Base-by-base conservation (phyloP, 208 protist species). In the Acanthamoeba lenticulata region DNA sequence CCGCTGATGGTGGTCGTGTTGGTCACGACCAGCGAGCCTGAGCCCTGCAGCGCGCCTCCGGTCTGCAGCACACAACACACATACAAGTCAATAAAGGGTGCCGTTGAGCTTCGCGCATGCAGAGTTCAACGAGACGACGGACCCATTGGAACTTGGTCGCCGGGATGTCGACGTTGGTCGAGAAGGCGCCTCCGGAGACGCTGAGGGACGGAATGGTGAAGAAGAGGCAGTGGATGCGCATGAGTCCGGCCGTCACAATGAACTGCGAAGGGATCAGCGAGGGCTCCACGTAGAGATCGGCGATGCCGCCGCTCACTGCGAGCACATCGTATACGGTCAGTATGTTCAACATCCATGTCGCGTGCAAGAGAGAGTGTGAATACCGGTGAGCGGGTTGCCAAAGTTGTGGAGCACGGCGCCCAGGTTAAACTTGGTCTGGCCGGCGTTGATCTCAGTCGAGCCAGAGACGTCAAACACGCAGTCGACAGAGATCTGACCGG, bases 141-240 rank as follows among this genome's bases (percentile, higher is more conserved):
- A 85, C 74, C 86, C 86, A 92, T 11, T 5, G 6, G 86, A 92
- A 92, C 27, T 49, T 9, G 29, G 7, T 29, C 24, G 47, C 62
- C 13, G 44, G 55, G n/a, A 92, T 92, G 62, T 92, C 86, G 2
- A 74, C 55, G 57, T 92, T 92, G 86, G 86, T 92, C n/a, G 86
- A 92, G 45, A 92, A 92, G 57, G 86, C 57, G 40, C 86, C 86
- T 11, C 86, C 86, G 2, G 86, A 92, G 9, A 92, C n/a, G 21
- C 19, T 11, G 11, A 92, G 86, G 13, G 47, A 67, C 27, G 86
- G 86, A 32, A 92, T 77, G 40, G 62, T 74, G 62, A 92, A 92
- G 62, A 36, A 36, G 60, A 77, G 86, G 57, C 86, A 92, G 86
- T 92, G 86, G 29, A 92, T 92, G 40, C 86, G 55, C 36, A 77